Evolutionary conservation across 2,329 filamentous ascomycete species (phyloP).

Genomic region (Lizonia empirigonia): DNA sequence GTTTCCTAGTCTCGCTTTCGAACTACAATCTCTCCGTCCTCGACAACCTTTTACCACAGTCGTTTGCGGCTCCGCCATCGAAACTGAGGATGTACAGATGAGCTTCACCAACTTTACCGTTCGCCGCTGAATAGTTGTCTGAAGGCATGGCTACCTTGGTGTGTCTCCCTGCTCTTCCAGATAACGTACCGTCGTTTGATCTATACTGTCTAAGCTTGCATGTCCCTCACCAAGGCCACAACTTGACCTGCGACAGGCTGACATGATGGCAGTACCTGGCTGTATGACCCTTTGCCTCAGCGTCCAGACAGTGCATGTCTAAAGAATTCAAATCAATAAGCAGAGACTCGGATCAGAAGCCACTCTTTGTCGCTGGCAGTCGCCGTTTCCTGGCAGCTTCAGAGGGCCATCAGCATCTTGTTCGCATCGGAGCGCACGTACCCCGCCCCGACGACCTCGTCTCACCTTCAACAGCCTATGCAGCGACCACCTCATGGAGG

Average conservation of each 20-base stretch:
- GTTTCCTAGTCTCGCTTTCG: too few species aligned
- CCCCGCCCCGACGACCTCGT: not conserved
- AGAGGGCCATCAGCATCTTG: not conserved
- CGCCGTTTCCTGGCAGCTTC: not conserved
- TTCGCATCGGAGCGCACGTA: not conserved
- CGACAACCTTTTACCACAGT: not conserved
- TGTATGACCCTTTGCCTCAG: not conserved
- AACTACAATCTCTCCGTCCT: not conserved
- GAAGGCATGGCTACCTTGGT: too few species aligned
- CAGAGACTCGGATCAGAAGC: not conserved
- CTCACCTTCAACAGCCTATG: not conserved
- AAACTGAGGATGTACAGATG: not conserved
- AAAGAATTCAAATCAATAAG: not conserved
- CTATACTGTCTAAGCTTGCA: not conserved
- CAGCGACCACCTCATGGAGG: not conserved
- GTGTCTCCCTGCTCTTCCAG: not conserved
- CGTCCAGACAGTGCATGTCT: not conserved
- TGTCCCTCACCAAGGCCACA: not conserved
- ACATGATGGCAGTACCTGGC: not conserved
- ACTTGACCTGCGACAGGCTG: not conserved
- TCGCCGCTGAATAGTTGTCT: too few species aligned
- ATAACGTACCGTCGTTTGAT: not conserved
- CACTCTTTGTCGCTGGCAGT: not conserved
- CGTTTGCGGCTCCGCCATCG: not conserved
- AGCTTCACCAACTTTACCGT: not conserved